Conservation (phyloP, 768 basidiomycete genomes). For the Russula brevipes region DNA sequence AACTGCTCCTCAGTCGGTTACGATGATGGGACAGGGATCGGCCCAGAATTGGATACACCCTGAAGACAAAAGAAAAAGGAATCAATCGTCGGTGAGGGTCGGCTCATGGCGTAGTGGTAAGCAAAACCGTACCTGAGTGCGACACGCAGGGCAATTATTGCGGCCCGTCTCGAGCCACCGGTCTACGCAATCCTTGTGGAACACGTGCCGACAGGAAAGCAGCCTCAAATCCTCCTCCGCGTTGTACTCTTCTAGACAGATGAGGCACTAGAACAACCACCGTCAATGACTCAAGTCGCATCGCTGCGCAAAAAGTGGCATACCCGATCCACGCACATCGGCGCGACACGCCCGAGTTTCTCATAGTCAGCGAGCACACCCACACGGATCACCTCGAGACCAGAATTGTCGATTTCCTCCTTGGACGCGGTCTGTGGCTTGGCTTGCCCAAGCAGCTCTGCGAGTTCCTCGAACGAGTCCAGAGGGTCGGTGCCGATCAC, state of each 20-base stretch:
- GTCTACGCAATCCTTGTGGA: slow-evolving; percentile 86
- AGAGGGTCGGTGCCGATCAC: slow-evolving; percentile 70
- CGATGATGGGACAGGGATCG: neutral
- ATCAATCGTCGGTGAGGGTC: too few species aligned
- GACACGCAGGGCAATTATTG: slow-evolving; percentile 92
- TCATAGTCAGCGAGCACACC: slow-evolving; percentile 44
- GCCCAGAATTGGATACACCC: slow-evolving; percentile 9
- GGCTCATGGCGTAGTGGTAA: too few species aligned
- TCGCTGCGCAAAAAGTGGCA: slow-evolving; percentile 28
- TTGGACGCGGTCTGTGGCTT: slow-evolving; percentile 79
- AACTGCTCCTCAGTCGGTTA: neutral
- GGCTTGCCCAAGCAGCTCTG: slow-evolving; percentile 74
- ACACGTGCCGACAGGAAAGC: slow-evolving; percentile 81
- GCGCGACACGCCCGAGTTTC: slow-evolving; percentile 34
- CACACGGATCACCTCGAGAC: slow-evolving; percentile 65
- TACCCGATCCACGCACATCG: slow-evolving; percentile 79
- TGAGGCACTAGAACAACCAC: slow-evolving; percentile 54
- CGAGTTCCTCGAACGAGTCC: slow-evolving; percentile 81
- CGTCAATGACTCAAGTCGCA: neutral
- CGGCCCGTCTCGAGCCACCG: slow-evolving; percentile 41
- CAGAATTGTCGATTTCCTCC: slow-evolving; percentile 82
- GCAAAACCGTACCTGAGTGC: slow-evolving; percentile 51
- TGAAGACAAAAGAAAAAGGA: neutral
- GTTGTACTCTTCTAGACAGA: slow-evolving; percentile 84
- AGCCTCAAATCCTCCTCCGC: slow-evolving; percentile 74